These are phyloP conservation scores for Fusarium sulawesiense DNA, from an alignment of 2,329 filamentous ascomycete genomes.

Conservation along the genomic window DNA sequence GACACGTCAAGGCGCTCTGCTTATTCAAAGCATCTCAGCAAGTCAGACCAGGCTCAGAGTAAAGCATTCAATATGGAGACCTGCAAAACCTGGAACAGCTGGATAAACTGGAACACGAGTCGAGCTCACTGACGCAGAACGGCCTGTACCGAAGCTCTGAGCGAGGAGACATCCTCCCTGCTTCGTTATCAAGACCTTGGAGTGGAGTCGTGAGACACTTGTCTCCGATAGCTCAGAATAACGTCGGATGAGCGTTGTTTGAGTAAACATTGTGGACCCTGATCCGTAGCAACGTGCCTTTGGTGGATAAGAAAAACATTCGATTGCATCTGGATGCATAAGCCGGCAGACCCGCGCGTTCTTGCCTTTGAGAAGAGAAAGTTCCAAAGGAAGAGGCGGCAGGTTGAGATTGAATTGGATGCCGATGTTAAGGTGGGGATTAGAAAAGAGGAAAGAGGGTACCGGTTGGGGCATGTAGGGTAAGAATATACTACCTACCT, in stretches of 20 bases:
- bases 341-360: slow-evolving; percentile 18
- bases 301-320: slow-evolving; percentile 12
- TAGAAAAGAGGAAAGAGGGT: background rate
- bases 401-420: background rate
- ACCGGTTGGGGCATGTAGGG: background rate
- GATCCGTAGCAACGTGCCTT: slow-evolving; percentile 35
- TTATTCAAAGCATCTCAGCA: slow-evolving; percentile 17
- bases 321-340: slow-evolving; percentile 12
- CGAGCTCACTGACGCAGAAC: slow-evolving; percentile 17
- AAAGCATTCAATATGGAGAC: slow-evolving; percentile 24
- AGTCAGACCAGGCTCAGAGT: slow-evolving; percentile 4
- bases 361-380: background rate
- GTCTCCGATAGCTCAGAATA: slow-evolving; percentile 39
- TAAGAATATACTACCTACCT: background rate
- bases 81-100: slow-evolving; percentile 19
- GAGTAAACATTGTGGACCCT: slow-evolving; percentile 27
- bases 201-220: slow-evolving; percentile 45
- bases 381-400: background rate
- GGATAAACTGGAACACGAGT: slow-evolving; percentile 16
- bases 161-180: slow-evolving; percentile 37
- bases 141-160: slow-evolving; percentile 13
- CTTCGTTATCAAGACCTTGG: slow-evolving; percentile 26
- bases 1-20: slow-evolving; percentile 1
- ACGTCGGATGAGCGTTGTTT: slow-evolving; percentile 17
- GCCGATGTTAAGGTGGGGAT: slow-evolving; percentile 16